A percentile compares a stretch with the other conserved stretches of the same genome.
Conservation (phyloP, 257 asterid genomes). For the Haberlea rhodopensis region DNA sequence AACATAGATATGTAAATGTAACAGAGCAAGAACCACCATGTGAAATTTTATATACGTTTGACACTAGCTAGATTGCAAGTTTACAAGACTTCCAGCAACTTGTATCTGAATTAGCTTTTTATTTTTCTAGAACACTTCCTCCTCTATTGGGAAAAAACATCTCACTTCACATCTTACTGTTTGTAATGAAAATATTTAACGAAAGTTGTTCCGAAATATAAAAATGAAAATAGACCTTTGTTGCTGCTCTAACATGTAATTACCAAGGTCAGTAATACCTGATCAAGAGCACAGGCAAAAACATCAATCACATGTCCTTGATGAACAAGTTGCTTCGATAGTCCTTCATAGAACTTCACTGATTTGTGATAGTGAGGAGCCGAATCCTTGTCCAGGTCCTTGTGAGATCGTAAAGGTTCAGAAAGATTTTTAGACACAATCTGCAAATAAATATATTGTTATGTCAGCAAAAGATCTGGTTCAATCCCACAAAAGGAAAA, state of each 20-base stretch:
- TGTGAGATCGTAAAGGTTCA: conserved; percentile 93
- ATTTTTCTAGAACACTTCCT: conserved; percentile 1
- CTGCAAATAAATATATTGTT: conserved; percentile 43
- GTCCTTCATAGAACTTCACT: conserved; percentile 80
- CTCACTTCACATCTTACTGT: neutral
- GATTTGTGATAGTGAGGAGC: conserved; percentile 87
- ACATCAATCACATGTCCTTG: conserved; percentile 97
- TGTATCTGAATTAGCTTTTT: conserved; percentile 4
- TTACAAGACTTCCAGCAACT: conserved; percentile 2
- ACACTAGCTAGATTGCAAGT: conserved; percentile 11
- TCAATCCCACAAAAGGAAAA: conserved; percentile 13
- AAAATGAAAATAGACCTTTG: neutral
- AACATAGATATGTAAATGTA: conserved; percentile 7
- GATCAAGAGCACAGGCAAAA: conserved; percentile 97
- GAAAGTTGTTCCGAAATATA: conserved; percentile 8
- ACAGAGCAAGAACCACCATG: conserved; percentile 1
- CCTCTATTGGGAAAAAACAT: neutral
- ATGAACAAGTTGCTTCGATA: conserved; percentile 90
- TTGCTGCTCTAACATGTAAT: conserved; percentile 8
- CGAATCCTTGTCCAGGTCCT: conserved; percentile 97
- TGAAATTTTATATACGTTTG: neutral
- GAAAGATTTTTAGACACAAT: conserved; percentile 82
- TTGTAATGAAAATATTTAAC: neutral
- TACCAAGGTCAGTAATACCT: conserved; percentile 46
- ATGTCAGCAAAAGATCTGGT: conserved; percentile 21